Evolutionary conservation across 345 rosid genomes (phyloP).

Genomic region (Ailanthus altissimus): DNA sequence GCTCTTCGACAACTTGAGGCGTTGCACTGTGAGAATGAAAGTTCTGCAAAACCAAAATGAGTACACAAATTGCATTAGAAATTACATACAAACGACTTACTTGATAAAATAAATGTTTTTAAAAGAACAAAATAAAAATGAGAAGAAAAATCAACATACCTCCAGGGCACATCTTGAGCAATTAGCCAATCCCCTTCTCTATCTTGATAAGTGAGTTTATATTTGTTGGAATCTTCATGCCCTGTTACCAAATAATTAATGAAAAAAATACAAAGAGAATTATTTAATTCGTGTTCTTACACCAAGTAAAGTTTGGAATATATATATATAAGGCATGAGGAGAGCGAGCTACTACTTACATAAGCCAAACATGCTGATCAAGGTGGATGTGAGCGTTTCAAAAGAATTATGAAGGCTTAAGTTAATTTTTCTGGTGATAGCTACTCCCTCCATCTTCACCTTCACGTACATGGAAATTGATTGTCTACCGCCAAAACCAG

Average conservation of each 20-base stretch:
- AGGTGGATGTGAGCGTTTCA: slow-evolving; percentile 32
- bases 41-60: slow-evolving; percentile 30
- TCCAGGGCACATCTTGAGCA: slow-evolving; percentile 42
- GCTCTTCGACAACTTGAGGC: slow-evolving; percentile 36
- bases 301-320: neutral
- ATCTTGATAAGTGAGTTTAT: slow-evolving; percentile 39
- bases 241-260: slow-evolving; percentile 20
- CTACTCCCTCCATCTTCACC: slow-evolving; percentile 58
- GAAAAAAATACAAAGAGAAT: neutral
- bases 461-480: slow-evolving; percentile 44
- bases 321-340: neutral
- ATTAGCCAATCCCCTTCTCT: slow-evolving; percentile 46
- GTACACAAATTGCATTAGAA: neutral
- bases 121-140: neutral
- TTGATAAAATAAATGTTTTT: neutral
- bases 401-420: slow-evolving; percentile 36
- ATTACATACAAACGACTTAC: neutral
- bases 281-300: neutral
- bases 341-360: slow-evolving; percentile 24
- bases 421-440: slow-evolving; percentile 51
- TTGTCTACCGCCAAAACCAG: slow-evolving; percentile 11
- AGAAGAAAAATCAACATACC: slow-evolving; percentile 21
- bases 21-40: slow-evolving; percentile 35
- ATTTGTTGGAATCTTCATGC: slow-evolving; percentile 30
- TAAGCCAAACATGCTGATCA: slow-evolving; percentile 43